A percentile compares a stretch with the other conserved stretches of the same genome.
These are phyloP conservation scores for Geotrichum fermentans DNA, from an alignment of 1,139 yeast genomes.

Conservation along the genomic window DNA sequence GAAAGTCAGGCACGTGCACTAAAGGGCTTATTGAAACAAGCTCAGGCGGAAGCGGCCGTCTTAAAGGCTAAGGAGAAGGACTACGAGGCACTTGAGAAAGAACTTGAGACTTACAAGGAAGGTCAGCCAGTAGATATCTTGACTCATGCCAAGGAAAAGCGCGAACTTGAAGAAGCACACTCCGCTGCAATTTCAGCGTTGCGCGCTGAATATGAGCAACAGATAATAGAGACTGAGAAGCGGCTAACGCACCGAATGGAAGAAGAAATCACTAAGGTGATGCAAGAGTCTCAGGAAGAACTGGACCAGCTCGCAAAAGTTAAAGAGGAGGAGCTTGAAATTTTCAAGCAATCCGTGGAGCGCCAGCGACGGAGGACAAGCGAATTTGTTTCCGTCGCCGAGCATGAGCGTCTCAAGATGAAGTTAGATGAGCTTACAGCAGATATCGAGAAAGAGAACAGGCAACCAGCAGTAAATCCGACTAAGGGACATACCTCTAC, in stretches of 20 bases:
- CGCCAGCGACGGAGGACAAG: slow-evolving; percentile 9
- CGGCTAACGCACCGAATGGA: slow-evolving; percentile 10
- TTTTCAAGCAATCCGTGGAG: slow-evolving; percentile 11
- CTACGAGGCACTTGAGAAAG: slow-evolving; percentile 4
- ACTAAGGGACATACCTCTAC: not conserved
- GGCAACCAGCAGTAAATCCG: not conserved
- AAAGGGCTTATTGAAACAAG: slow-evolving; percentile 12
- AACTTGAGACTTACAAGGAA: slow-evolving; percentile 4
- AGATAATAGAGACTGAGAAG: slow-evolving; percentile 9
- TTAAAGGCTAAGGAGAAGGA: slow-evolving; percentile 2
- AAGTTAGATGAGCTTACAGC: slow-evolving; percentile 7
- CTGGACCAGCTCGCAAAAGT: slow-evolving; percentile 12
- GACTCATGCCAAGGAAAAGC: slow-evolving; percentile 4
- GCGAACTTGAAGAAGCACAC: slow-evolving; percentile 12
- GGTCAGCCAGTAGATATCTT: not conserved
- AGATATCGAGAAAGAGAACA: slow-evolving; percentile 10
- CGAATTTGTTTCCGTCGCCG: slow-evolving; percentile 9
- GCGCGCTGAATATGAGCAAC: slow-evolving; percentile 8
- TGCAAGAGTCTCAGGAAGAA: slow-evolving; percentile 10
- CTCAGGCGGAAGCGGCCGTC: slow-evolving; percentile 11
- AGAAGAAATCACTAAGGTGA: slow-evolving; percentile 11
- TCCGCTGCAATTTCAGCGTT: slow-evolving; percentile 6
- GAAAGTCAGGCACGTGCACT: slow-evolving; percentile 15
- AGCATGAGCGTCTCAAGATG: slow-evolving; percentile 12
- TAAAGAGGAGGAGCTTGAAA: slow-evolving; percentile 16